Evolutionary conservation across 805 yeast species (phyloP).

Genomic region (Schwanniomyces sp.): DNA sequence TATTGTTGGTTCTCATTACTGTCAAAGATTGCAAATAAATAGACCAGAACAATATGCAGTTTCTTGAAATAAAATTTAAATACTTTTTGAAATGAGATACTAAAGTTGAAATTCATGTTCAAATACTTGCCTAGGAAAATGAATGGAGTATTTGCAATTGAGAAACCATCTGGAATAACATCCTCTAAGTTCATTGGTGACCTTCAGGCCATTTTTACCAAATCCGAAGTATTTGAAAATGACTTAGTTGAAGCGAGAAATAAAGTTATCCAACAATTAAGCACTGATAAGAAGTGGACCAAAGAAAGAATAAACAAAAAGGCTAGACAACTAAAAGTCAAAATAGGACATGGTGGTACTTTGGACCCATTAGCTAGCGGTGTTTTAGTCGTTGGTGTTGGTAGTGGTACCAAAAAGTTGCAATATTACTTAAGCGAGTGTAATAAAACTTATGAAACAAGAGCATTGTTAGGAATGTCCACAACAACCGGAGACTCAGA

Average conservation of each 20-base stretch:
- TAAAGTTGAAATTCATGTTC: constrained; percentile 5
- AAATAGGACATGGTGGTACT: constrained; percentile 98
- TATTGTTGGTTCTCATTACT: no score
- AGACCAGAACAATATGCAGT: neutral
- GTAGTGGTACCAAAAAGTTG: constrained; percentile 82
- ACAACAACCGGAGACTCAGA: constrained; percentile 95
- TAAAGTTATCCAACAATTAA: constrained; percentile 40
- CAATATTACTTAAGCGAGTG: constrained; percentile 72
- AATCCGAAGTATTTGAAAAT: constrained; percentile 54
- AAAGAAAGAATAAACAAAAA: constrained; percentile 52
- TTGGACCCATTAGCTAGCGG: constrained; percentile 97
- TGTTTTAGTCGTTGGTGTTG: constrained; percentile 88
- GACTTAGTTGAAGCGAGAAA: constrained; percentile 53
- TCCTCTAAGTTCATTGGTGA: constrained; percentile 73
- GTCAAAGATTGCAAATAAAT: no score
- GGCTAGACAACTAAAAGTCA: constrained; percentile 58
- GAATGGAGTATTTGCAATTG: constrained; percentile 93
- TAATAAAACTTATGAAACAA: constrained; percentile 76
- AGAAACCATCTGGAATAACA: constrained; percentile 83
- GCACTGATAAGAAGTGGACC: constrained; percentile 39
- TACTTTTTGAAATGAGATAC: neutral
- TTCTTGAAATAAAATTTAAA: neutral
- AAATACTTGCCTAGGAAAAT: constrained; percentile 32
- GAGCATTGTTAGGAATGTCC: constrained; percentile 82
- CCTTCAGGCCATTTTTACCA: constrained; percentile 62